phyloP scores from a whole-genome alignment of 164 flowering plant species.

The Santalum album region DNA sequence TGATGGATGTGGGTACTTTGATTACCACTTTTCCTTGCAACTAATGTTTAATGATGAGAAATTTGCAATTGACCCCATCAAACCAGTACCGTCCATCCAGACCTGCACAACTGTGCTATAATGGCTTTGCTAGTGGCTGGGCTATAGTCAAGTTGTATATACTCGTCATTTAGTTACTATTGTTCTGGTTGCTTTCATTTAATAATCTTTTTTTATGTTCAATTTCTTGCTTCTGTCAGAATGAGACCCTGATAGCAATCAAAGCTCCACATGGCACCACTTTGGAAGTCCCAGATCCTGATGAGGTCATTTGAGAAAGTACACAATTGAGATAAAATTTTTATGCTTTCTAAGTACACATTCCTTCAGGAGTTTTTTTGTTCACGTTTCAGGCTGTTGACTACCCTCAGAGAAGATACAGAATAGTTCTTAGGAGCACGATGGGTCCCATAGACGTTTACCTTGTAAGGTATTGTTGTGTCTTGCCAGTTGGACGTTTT shows the following conservation, averaged over 20 bases:
- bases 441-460: conserved; percentile 97
- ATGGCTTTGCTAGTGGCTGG: no score
- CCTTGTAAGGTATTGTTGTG: conserved; percentile 67
- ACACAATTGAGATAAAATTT: neutral
- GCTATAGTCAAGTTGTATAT: no score
- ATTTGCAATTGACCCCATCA: no score
- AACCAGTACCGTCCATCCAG: no score
- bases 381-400: conserved; percentile 59
- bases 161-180: no score
- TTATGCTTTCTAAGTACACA: neutral
- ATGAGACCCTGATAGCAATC: conserved; percentile 66
- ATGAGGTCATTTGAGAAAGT: conserved; percentile 55
- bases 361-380: neutral
- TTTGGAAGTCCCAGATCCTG: conserved; percentile 74
- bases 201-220: conserved; percentile 1
- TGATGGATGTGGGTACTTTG: no score
- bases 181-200: neutral
- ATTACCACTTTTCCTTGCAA: no score
- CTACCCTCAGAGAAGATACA: conserved; percentile 87
- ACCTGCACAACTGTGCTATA: no score
- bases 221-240: conserved; percentile 40
- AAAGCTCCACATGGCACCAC: conserved; percentile 83
- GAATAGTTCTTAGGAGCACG: conserved; percentile 88
- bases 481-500: neutral
- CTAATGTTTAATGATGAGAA: no score